phyloP scores from a whole-genome alignment of 179 eudicot genomes.

The Amaranthus tricolor region DNA sequence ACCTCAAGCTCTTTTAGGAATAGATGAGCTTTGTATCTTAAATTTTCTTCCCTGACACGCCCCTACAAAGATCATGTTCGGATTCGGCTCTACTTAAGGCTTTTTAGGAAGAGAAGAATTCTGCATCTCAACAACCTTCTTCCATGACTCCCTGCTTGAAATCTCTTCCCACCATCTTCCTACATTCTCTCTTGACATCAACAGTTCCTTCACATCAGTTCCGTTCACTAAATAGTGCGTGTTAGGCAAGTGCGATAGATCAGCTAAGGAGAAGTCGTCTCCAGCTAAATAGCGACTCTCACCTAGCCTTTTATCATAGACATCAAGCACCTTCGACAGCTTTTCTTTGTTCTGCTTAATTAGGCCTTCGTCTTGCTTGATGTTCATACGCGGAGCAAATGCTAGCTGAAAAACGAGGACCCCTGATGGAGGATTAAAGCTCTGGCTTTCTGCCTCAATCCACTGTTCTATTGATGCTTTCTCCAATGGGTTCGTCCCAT shows the following conservation, averaged over 20 bases:
- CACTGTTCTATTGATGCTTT: slow-evolving; percentile 92
- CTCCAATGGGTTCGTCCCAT: slow-evolving; percentile 57
- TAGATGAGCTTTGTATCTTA: no score
- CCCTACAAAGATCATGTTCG: no score
- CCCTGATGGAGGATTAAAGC: slow-evolving; percentile 60
- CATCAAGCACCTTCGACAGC: slow-evolving; percentile 69
- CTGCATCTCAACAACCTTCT: slow-evolving; percentile 70
- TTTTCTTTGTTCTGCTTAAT: slow-evolving; percentile 63
- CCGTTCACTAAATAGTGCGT: slow-evolving; percentile 53
- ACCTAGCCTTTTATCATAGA: slow-evolving; percentile 68
- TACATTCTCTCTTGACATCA: slow-evolving; percentile 64
- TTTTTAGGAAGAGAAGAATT: slow-evolving; percentile 37
- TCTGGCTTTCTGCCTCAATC: slow-evolving; percentile 82
- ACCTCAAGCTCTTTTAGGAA: no score
- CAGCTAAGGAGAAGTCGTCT: slow-evolving; percentile 73
- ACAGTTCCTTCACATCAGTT: slow-evolving; percentile 51
- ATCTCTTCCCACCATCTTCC: slow-evolving; percentile 84
- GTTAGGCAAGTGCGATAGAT: slow-evolving; percentile 82
- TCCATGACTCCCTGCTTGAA: slow-evolving; percentile 72
- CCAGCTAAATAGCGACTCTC: slow-evolving; percentile 67
- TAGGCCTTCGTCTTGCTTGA: slow-evolving; percentile 64
- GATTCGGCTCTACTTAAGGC: no score
- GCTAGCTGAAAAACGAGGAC: slow-evolving; percentile 69
- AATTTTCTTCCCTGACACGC: no score
- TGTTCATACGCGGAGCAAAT: slow-evolving; percentile 73